Conservation (phyloP, 2,329 filamentous ascomycete genomes). For the Sclerotinia nivalis region DNA sequence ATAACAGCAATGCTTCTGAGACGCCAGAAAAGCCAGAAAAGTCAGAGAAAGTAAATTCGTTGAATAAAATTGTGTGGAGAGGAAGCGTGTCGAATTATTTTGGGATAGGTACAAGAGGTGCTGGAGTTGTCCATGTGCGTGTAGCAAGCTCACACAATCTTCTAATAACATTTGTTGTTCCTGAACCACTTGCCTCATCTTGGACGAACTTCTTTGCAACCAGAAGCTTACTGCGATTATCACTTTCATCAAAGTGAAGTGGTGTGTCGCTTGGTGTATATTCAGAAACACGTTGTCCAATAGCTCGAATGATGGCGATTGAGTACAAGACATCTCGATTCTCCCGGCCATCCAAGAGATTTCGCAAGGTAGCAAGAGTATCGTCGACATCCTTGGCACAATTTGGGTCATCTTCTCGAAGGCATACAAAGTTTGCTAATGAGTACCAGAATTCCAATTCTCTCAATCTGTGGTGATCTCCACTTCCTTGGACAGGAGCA, state of each 20-base stretch:
- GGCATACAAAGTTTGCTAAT: conserved; percentile 70
- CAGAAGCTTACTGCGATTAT: conserved; percentile 64
- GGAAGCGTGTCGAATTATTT: conserved; percentile 13
- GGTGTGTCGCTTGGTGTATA: conserved; percentile 58
- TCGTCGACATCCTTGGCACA: conserved; percentile 63
- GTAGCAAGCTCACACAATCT: conserved; percentile 68
- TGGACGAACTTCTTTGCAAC: conserved; percentile 71
- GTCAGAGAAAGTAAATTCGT: conserved; percentile 19
- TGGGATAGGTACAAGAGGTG: conserved; percentile 19
- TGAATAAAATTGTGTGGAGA: neutral
- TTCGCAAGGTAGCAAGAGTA: conserved; percentile 64
- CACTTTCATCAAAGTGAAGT: conserved; percentile 64
- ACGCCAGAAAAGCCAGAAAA: conserved; percentile 13
- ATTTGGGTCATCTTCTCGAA: conserved; percentile 60
- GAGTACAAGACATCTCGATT: conserved; percentile 91
- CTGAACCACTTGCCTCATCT: conserved; percentile 64
- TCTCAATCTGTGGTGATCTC: conserved; percentile 56
- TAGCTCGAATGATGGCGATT: conserved; percentile 75
- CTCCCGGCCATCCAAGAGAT: conserved; percentile 75
- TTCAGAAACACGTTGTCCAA: conserved; percentile 65
- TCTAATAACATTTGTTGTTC: conserved; percentile 72
- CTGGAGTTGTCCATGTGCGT: conserved; percentile 43
- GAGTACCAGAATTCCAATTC: conserved; percentile 82
- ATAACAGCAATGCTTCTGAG: conserved; percentile 15
- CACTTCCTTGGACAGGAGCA: conserved; percentile 50